phyloP scores from a whole-genome alignment of 305 asterid species.

The Plantago lanceolata region DNA sequence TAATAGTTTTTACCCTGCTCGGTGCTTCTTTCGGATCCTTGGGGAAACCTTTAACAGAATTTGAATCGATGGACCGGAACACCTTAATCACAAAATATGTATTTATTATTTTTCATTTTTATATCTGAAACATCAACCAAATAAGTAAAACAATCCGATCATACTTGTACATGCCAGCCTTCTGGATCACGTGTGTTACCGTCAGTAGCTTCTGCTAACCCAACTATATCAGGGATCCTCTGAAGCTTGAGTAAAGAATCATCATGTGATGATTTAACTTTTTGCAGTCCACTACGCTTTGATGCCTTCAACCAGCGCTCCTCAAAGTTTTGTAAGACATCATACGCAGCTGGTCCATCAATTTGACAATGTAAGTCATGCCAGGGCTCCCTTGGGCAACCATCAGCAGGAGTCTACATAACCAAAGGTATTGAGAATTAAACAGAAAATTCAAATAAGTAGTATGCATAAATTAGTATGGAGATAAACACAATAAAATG shows the following conservation, averaged over 20 bases:
- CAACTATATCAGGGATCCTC: slow-evolving; percentile 67
- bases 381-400: slow-evolving; percentile 97
- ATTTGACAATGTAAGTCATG: slow-evolving; percentile 80
- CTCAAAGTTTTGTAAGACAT: slow-evolving; percentile 72
- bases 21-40: slow-evolving; percentile 65
- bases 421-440: background rate
- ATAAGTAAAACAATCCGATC: slow-evolving; percentile 6
- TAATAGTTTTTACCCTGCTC: slow-evolving; percentile 33
- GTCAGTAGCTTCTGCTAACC: slow-evolving; percentile 40
- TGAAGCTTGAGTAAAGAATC: slow-evolving; percentile 76
- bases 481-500: background rate
- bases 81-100: slow-evolving; percentile 28
- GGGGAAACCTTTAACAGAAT: slow-evolving; percentile 76
- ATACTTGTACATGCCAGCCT: slow-evolving; percentile 83
- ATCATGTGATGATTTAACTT: slow-evolving; percentile 51
- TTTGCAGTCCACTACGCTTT: slow-evolving; percentile 52
- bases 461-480: background rate
- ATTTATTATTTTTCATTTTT: background rate
- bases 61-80: slow-evolving; percentile 76
- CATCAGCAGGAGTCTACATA: slow-evolving; percentile 56
- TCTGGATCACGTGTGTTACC: slow-evolving; percentile 51
- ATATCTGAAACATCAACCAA: slow-evolving; percentile 16
- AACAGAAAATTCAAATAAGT: background rate
- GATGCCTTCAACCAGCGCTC: slow-evolving; percentile 88
- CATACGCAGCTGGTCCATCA: slow-evolving; percentile 92